Conservation (phyloP, 2,329 filamentous ascomycete species). For the Ilyonectria robusta region DNA sequence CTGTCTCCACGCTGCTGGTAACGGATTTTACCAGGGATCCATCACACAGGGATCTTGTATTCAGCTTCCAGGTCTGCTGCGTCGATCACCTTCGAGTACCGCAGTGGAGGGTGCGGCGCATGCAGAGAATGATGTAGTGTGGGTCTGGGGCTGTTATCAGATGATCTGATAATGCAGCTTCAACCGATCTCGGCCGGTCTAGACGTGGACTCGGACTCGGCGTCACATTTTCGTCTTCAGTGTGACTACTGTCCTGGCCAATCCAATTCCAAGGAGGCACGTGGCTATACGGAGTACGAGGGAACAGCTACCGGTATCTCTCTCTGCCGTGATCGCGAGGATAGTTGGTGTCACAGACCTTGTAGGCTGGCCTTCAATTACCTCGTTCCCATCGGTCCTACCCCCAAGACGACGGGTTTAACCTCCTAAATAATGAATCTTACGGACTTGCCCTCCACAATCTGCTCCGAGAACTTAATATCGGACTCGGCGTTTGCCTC, state of each 20-base stretch:
- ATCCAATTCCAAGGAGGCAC: neutral
- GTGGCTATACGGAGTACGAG: neutral
- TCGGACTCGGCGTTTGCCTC: neutral
- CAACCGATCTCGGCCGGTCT: constrained; percentile 28
- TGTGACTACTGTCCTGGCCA: neutral
- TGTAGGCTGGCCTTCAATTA: neutral
- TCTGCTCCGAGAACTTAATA: neutral
- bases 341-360: neutral
- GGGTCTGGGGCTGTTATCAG: constrained; percentile 1
- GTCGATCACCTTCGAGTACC: neutral
- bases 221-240: neutral
- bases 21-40: neutral
- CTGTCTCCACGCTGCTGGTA: neutral
- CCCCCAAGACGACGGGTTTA: neutral
- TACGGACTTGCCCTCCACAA: neutral
- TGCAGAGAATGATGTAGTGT: neutral
- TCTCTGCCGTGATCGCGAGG: neutral
- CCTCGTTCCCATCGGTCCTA: neutral
- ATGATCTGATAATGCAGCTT: constrained; percentile 15
- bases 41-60: neutral
- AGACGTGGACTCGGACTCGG: neutral
- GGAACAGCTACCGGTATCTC: no score
- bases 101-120: neutral
- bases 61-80: neutral
- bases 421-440: neutral